Conservation (phyloP, 495 filamentous ascomycete genomes). For the Jackrogersella minutella region DNA sequence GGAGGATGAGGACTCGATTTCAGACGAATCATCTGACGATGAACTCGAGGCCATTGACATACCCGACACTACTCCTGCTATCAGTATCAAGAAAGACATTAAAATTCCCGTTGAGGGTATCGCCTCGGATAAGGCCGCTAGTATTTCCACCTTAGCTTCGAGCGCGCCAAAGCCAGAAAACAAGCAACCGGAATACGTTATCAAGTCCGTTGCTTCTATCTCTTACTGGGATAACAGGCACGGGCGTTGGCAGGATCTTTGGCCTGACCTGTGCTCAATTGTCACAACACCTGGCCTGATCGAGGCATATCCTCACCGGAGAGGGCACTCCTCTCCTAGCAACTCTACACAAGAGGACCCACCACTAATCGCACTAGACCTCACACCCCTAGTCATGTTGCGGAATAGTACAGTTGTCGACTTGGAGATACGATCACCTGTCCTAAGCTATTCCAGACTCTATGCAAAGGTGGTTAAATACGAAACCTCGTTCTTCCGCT, state of each 20-base stretch:
- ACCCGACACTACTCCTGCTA: constrained; percentile 58
- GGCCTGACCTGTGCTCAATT: constrained; percentile 79
- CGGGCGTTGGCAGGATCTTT: constrained; percentile 80
- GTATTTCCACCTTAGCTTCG: constrained; percentile 77
- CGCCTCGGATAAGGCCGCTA: constrained; percentile 51
- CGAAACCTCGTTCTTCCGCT: constrained; percentile 67
- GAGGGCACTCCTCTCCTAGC: constrained; percentile 48
- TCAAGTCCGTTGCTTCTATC: constrained; percentile 76
- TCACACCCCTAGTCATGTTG: constrained; percentile 88
- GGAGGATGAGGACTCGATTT: constrained; percentile 54
- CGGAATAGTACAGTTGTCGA: constrained; percentile 90
- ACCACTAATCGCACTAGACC: constrained; percentile 78
- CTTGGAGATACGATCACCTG: constrained; percentile 88
- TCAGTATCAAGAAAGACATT: constrained; percentile 52
- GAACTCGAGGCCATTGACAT: constrained; percentile 60
- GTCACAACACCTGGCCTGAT: constrained; percentile 84
- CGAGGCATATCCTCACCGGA: constrained; percentile 76
- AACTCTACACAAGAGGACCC: constrained; percentile 47
- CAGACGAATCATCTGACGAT: constrained; percentile 57
- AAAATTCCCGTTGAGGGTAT: constrained; percentile 39
- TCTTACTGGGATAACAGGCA: constrained; percentile 83
- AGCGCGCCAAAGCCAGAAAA: constrained; percentile 58
- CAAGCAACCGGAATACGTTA: constrained; percentile 59
- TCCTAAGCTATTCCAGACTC: constrained; percentile 62
- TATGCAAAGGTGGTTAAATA: constrained; percentile 76